Evolutionary conservation across 192 early-diverging fungal species (phyloP).

Genomic region (Linnemannia schmuckeri): DNA sequence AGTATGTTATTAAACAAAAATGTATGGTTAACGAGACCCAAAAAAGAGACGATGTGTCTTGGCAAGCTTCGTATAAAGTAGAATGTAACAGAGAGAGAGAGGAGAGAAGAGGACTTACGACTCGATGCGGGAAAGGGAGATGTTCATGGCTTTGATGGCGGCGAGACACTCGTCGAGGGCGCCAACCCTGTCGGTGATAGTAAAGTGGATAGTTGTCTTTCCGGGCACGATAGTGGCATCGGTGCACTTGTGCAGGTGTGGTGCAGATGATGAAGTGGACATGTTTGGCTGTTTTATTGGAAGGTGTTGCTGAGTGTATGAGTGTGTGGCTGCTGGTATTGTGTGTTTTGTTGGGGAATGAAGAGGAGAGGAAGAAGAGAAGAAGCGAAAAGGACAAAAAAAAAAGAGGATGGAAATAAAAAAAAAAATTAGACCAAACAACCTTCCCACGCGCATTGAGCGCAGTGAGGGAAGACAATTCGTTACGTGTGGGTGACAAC

Average conservation of each 20-base stretch:
- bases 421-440: neutral
- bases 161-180: conserved; percentile 85
- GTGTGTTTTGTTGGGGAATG: neutral
- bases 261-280: conserved; percentile 10
- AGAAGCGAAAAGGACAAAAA: neutral
- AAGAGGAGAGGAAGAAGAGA: neutral
- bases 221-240: conserved; percentile 28
- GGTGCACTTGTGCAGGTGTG: conserved; percentile 49
- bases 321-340: neutral
- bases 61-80: neutral
- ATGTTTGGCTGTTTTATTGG: neutral
- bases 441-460: neutral
- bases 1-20: neutral
- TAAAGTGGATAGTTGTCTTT: conserved; percentile 77
- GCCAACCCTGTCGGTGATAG: conserved; percentile 86
- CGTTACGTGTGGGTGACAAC: neutral
- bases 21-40: neutral
- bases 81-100: neutral
- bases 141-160: conserved; percentile 74
- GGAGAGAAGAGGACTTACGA: conserved; percentile 63
- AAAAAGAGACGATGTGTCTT: neutral
- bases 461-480: neutral
- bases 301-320: neutral
- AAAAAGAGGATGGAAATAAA: neutral
- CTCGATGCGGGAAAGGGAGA: conserved; percentile 94